These are phyloP conservation scores for Cyberlindnera americana DNA, from an alignment of 805 yeast species.

Conservation along the genomic window DNA sequence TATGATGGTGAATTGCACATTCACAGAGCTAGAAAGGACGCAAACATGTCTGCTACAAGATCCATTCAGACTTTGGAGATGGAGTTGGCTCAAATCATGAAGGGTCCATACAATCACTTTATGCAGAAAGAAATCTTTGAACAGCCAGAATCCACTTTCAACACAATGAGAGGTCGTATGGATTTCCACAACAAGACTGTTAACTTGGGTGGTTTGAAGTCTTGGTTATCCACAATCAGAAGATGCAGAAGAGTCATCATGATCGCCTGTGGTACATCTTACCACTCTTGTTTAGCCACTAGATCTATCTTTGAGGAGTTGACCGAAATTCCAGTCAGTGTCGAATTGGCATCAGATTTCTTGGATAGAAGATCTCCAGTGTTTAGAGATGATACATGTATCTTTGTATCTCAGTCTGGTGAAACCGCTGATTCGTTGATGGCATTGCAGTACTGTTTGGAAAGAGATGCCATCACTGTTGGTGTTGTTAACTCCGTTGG, in stretches of 20 bases:
- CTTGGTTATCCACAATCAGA: conserved; percentile 82
- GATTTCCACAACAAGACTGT: conserved; percentile 80
- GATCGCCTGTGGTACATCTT: conserved; percentile 99
- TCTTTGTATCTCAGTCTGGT: conserved; percentile 97
- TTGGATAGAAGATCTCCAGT: conserved; percentile 95
- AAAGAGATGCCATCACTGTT: conserved; percentile 94
- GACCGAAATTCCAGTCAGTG: conserved; percentile 90
- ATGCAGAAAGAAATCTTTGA: conserved; percentile 99
- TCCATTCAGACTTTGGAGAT: conserved; percentile 94
- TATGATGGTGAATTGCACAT: conserved; percentile 98
- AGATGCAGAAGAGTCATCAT: conserved; percentile 92
- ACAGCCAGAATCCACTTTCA: conserved; percentile 97
- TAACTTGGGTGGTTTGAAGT: conserved; percentile 85
- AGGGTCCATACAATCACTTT: conserved; percentile 92
- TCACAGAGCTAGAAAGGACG: conserved; percentile 89
- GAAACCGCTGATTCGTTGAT: conserved; percentile 97
- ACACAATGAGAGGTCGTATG: conserved; percentile 99
- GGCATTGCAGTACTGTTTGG: conserved; percentile 92
- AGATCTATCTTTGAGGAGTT: conserved; percentile 95
- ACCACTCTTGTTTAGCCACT: conserved; percentile 96
- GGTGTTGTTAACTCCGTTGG: conserved; percentile 98
- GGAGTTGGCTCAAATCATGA: conserved; percentile 97
- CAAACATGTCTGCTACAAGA: conserved; percentile 89
- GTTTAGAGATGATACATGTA: conserved; percentile 95
- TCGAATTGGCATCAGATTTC: conserved; percentile 92